Evolutionary conservation across 2,329 filamentous ascomycete species (phyloP).

Genomic region (Stagonosporopsis tanaceti): DNA sequence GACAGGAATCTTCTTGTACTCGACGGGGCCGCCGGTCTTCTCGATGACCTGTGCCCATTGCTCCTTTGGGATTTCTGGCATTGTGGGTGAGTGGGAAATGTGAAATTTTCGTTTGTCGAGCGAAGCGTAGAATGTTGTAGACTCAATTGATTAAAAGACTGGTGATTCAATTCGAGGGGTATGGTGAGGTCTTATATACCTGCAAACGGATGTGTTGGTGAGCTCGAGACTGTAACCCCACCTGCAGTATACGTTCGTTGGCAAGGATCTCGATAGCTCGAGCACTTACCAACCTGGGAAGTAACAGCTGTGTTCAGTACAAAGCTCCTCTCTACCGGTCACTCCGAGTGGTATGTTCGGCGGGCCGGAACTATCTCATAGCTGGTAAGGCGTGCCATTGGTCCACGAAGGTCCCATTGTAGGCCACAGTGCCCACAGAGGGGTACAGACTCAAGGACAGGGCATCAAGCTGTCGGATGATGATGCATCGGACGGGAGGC

Average conservation of each 20-base stretch:
- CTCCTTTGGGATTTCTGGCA: conserved; percentile 73
- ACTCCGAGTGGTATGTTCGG: conserved; percentile 31
- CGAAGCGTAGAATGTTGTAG: conserved; percentile 10
- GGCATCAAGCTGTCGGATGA: conserved; percentile 40
- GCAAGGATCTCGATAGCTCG: conserved; percentile 22
- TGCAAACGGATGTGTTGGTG: conserved; percentile 5
- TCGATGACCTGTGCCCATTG: conserved; percentile 95
- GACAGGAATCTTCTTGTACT: conserved; percentile 84
- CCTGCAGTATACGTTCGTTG: conserved; percentile 6
- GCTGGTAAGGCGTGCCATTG: conserved; percentile 15
- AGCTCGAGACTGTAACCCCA: conserved; percentile 25
- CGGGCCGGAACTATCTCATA: conserved; percentile 27
- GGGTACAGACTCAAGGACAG: conserved; percentile 28
- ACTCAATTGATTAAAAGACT: conserved; percentile 22
- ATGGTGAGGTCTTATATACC: conserved; percentile 32
- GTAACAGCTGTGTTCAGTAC: conserved; percentile 22
- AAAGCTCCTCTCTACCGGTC: conserved; percentile 33
- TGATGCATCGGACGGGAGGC: conserved; percentile 43
- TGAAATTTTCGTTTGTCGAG: neutral
- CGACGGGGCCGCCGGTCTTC: conserved; percentile 73
- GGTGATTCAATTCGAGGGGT: conserved; percentile 18
- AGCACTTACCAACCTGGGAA: conserved; percentile 18
- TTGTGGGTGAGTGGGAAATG: conserved; percentile 36
- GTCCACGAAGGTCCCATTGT: conserved; percentile 18
- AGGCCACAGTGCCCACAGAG: conserved; percentile 30